Evolutionary conservation across 1,139 yeast species (phyloP).

Genomic region (Magnusiomyces fungicola): DNA sequence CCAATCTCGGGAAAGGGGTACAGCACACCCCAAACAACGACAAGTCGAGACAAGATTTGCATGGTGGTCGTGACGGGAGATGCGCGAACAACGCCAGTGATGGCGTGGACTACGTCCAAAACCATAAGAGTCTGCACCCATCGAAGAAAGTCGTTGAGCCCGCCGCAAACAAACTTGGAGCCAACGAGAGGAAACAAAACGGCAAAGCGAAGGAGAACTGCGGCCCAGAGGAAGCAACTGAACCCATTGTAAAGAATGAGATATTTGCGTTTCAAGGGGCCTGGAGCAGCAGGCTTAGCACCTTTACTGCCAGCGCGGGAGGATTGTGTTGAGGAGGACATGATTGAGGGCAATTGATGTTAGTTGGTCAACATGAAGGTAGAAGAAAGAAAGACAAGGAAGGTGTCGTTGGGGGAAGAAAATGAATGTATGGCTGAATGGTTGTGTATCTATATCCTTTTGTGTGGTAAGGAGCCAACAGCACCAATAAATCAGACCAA

Average conservation of each 20-base stretch:
- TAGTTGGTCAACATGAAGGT: too few species aligned
- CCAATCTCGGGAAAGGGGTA: conserved; percentile 61
- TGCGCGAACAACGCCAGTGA: conserved; percentile 68
- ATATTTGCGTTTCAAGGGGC: conserved; percentile 27
- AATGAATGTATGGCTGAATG: too few species aligned
- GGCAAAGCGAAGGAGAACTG: conserved; percentile 39
- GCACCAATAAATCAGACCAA: too few species aligned
- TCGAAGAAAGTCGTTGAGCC: conserved; percentile 54
- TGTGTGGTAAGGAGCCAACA: too few species aligned
- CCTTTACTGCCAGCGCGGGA: too few species aligned
- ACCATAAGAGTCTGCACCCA: conserved; percentile 77
- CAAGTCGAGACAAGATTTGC: conserved; percentile 79
- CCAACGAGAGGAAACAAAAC: conserved; percentile 38
- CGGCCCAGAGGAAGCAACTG: conserved; percentile 63
- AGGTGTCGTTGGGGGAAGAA: too few species aligned
- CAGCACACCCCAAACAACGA: conserved; percentile 80
- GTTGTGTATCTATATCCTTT: too few species aligned
- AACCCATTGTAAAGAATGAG: conserved; percentile 52
- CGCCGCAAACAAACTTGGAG: conserved; percentile 45
- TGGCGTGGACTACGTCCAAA: conserved; percentile 72
- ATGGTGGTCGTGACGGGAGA: conserved; percentile 76
- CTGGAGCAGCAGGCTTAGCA: too few species aligned
- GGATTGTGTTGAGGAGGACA: too few species aligned
- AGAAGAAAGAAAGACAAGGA: too few species aligned
- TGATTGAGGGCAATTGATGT: too few species aligned